These are phyloP conservation scores for Pythium aristosporum DNA, from an alignment of 352 stramenopile genomes.

Conservation along the genomic window DNA sequence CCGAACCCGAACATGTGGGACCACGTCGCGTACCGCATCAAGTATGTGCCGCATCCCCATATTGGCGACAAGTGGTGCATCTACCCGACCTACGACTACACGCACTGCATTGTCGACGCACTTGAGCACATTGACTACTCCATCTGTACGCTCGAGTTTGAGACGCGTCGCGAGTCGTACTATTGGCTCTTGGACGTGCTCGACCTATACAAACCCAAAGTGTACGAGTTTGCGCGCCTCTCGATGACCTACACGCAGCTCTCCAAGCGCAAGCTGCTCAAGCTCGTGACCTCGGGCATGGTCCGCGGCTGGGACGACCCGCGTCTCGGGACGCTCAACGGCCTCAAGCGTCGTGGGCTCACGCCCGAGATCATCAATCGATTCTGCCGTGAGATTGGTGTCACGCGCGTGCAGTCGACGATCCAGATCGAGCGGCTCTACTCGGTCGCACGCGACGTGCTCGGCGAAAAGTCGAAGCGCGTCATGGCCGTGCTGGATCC, in stretches of 20 bases:
- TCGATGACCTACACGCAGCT: conserved; percentile 98
- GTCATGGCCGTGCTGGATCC: conserved; percentile 82
- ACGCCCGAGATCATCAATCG: conserved; percentile 84
- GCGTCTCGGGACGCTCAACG: conserved; percentile 97
- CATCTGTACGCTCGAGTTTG: conserved; percentile 99
- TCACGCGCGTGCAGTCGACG: conserved; percentile 84
- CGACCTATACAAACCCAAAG: conserved; percentile 97
- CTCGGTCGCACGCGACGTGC: conserved; percentile 63
- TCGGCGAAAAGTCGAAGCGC: conserved; percentile 74
- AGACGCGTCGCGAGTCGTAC: conserved; percentile 98
- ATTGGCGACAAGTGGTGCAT: conserved; percentile 98
- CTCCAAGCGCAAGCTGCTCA: conserved; percentile 98
- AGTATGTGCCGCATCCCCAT: conserved; percentile 97
- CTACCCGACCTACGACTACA: conserved; percentile 99
- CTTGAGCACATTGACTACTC: conserved; percentile 99
- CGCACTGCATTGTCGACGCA: conserved; percentile 97
- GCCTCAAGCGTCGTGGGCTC: conserved; percentile 85
- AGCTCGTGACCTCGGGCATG: conserved; percentile 93
- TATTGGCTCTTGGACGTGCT: conserved; percentile 98
- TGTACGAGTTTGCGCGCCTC: conserved; percentile 96
- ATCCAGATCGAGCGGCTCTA: conserved; percentile 85
- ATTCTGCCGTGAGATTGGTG: conserved; percentile 86
- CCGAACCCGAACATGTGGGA: conserved; percentile 99
- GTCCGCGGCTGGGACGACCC: conserved; percentile 95
- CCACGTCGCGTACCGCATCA: conserved; percentile 98